Conservation (phyloP, 2,329 filamentous ascomycete species). For the Colletotrichum lupini region DNA sequence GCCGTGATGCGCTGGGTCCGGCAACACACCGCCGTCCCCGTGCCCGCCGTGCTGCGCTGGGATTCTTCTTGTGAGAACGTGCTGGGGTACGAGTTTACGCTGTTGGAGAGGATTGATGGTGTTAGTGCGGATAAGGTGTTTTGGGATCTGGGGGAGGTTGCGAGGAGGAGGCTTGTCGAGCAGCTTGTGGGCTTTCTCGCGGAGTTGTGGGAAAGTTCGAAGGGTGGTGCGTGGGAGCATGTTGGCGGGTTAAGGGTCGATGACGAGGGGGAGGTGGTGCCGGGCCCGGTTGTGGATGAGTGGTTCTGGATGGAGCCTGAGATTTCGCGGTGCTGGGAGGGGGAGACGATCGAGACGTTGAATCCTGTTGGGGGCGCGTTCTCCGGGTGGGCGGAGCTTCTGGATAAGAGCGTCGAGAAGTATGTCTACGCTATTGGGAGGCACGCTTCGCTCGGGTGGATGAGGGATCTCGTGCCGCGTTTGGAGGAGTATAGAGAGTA, state of each 20-base stretch:
- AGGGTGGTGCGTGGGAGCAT: background rate
- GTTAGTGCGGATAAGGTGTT: conserved; percentile 36
- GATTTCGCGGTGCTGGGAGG: conserved; percentile 42
- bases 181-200: conserved; percentile 45
- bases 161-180: conserved; percentile 45
- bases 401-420: conserved; percentile 46
- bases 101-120: conserved; percentile 45
- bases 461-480: conserved; percentile 43
- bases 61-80: conserved; percentile 45
- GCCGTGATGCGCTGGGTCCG: conserved; percentile 48
- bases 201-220: conserved; percentile 25
- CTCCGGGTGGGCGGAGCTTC: conserved; percentile 47
- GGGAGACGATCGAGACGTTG: conserved; percentile 37
- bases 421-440: conserved; percentile 38
- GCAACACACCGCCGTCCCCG: conserved; percentile 44
- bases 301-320: conserved; percentile 49
- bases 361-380: conserved; percentile 40
- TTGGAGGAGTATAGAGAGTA: conserved; percentile 39
- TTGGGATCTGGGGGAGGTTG: conserved; percentile 42
- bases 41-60: conserved; percentile 47
- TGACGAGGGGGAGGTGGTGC: conserved; percentile 26
- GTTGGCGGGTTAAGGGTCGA: conserved; percentile 37
- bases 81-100: conserved; percentile 54
- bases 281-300: conserved; percentile 47
- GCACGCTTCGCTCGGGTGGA: conserved; percentile 42